Evolutionary conservation across 345 rosid species (phyloP), one percentile per base, ranked within the genome.

Genomic region (Eucalyptus erythrocorys): DNA sequence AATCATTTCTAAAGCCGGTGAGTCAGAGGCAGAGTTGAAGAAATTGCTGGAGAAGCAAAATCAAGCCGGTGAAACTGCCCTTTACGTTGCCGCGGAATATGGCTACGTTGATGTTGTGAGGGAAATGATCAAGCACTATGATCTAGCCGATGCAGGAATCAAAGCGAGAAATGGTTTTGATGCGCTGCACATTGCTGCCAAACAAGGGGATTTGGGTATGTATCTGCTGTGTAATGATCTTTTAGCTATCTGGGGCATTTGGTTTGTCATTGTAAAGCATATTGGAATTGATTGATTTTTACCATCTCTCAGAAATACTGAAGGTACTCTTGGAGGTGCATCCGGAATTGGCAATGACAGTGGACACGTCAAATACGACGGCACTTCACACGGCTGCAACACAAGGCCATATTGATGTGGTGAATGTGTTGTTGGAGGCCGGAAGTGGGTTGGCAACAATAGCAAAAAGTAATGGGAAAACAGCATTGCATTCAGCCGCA

Each of bases 271-370:
- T 40, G 84, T 76, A 76, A 40, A 47, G 84, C 47, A 76, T 76
- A 21, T 76, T 40, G 50, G 32, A 42, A 40, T 53, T 37, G 13
- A 34, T 87, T 92, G 87, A 85, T 87, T 68, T 45, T 50, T 59
- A 87, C 50, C 51, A 88, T 66, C 86, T 89, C 53, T 49, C 91
- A 96, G 99, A 96, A 85, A 90, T 97, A n/a, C 90, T 96, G 91
- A 92, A 90, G 90, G 90, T 94, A 84, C 92, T 96, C 76, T 87
- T 97, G 92, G 97, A 92, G 91, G 99, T 90, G 21, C 95, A 95
- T 89, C 99, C 98, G 19, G 98, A 96, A 91, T 89, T 95, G 91
- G 95, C 98, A n/a, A 96, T 97, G 98, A 97, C 99, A 19, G 99
- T 96, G 84, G 99, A 97, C 91, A 91, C 93, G 59, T 92, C 97